Evolutionary conservation across 1,284 basidiomycete genomes (phyloP).

Genomic region (Schizopora paradoxa): DNA sequence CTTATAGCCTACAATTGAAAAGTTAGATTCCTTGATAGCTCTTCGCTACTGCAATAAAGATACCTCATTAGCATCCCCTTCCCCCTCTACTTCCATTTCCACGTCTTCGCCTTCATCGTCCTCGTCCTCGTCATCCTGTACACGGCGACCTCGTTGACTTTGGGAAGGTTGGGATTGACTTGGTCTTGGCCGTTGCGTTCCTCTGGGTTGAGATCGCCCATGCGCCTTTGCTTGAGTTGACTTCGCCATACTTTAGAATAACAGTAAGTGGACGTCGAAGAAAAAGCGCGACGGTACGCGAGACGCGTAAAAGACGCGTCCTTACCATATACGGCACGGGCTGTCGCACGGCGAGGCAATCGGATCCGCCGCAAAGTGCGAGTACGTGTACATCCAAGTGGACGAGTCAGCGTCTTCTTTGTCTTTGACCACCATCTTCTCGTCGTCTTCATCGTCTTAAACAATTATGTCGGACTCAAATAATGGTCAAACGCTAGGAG

Average conservation of each 20-base stretch:
- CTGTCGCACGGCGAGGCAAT: no score
- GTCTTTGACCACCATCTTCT: constrained; percentile 1
- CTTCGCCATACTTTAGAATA: not conserved
- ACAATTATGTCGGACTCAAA: constrained; percentile 12
- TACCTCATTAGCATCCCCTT: constrained; percentile 17
- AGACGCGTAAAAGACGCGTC: constrained; percentile 1
- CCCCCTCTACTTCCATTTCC: constrained; percentile 22
- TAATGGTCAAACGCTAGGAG: not conserved
- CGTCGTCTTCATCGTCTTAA: not conserved
- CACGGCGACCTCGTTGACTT: constrained; percentile 5
- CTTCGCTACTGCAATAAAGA: constrained; percentile 22
- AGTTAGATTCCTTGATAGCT: not conserved
- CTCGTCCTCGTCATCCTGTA: constrained; percentile 20
- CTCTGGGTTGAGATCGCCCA: constrained; percentile 8
- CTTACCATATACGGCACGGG: not conserved
- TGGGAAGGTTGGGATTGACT: constrained; percentile 9
- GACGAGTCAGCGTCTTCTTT: not conserved
- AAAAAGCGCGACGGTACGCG: constrained; percentile 5
- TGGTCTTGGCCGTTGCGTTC: constrained; percentile 5
- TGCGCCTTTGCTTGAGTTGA: constrained; percentile 7
- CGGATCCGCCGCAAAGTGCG: no score
- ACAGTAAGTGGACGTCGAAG: not conserved
- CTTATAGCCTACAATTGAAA: constrained; percentile 42
- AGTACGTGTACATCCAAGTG: not conserved
- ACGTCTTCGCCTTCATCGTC: constrained; percentile 23